Percentiles rank a stretch among this genome's conserved stretches.
These are phyloP conservation scores for Thelephora ganbajun DNA, from an alignment of 768 basidiomycete species.

Conservation along the genomic window DNA sequence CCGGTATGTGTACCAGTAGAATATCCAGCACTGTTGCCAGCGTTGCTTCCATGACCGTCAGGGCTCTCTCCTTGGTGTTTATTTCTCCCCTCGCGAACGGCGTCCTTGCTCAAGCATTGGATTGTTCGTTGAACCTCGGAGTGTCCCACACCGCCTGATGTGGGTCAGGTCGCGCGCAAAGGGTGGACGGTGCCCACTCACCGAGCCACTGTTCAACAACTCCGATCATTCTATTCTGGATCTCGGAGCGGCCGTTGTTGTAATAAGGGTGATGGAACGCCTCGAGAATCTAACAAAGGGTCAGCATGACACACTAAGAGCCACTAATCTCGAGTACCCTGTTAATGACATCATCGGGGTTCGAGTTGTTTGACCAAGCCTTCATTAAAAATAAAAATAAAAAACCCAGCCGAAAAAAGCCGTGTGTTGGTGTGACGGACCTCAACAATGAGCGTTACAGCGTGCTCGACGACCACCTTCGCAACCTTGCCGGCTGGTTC, in stretches of 20 bases:
- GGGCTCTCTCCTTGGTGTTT: constrained; percentile 28
- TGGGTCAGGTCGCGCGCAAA: too few species aligned
- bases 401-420: not conserved
- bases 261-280: constrained; percentile 65
- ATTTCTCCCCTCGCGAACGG: constrained; percentile 40
- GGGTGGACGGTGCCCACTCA: constrained; percentile 2
- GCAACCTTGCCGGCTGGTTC: constrained; percentile 68
- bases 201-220: constrained; percentile 40
- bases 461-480: constrained; percentile 47
- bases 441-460: constrained; percentile 43
- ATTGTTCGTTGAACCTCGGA: constrained; percentile 32
- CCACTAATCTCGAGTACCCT: constrained; percentile 16
- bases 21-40: constrained; percentile 4
- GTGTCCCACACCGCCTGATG: constrained; percentile 18
- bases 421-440: constrained; percentile 12
- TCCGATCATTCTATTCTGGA: constrained; percentile 49
- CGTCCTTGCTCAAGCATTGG: constrained; percentile 41
- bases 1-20: constrained; percentile 3
- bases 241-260: constrained; percentile 32
- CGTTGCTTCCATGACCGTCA: constrained; percentile 21
- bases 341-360: constrained; percentile 31
- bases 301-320: not conserved
- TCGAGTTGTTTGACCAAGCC: constrained; percentile 35
- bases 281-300: constrained; percentile 31
- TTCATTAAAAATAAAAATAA: constrained; percentile 7